Percentiles rank a stretch among this genome's conserved stretches.
Evolutionary conservation across 1,284 basidiomycete species (phyloP).

Genomic region (Ceratobasidium sp.): DNA sequence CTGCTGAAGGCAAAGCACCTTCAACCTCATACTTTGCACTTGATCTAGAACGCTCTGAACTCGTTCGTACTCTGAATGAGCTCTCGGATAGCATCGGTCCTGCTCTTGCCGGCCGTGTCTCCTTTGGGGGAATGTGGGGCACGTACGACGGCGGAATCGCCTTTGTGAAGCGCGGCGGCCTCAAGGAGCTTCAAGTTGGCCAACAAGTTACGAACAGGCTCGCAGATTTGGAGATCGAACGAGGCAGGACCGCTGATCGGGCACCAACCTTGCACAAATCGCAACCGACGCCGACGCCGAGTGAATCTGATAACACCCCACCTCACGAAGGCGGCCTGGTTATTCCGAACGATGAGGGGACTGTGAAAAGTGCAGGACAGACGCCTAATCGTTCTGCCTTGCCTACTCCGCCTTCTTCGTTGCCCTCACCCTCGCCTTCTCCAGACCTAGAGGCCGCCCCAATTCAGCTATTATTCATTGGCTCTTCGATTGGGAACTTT

Average conservation of each 20-base stretch:
- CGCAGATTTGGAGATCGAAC: conserved; percentile 17
- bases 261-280: conserved; percentile 17
- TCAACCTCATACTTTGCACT: conserved; percentile 91
- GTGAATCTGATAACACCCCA: conserved; percentile 20
- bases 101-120: conserved; percentile 74
- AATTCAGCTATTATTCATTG: conserved; percentile 90
- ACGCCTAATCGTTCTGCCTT: conserved; percentile 36
- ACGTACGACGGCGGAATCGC: conserved; percentile 85
- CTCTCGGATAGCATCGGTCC: conserved; percentile 73
- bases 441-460: conserved; percentile 42
- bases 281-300: conserved; percentile 30
- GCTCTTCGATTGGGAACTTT: conserved; percentile 95
- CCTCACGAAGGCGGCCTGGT: conserved; percentile 7
- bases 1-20: conserved; percentile 54
- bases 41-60: conserved; percentile 88
- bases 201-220: conserved; percentile 12
- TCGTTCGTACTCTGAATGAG: conserved; percentile 80
- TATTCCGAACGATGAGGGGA: not conserved
- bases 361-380: not conserved
- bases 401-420: conserved; percentile 41
- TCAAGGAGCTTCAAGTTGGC: conserved; percentile 47
- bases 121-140: conserved; percentile 85
- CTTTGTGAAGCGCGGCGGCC: conserved; percentile 59
- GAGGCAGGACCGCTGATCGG: conserved; percentile 18
- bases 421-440: conserved; percentile 43